These are phyloP conservation scores for Magnusiomyces tetraspermus DNA, from an alignment of 1,139 yeast species.

Conservation along the genomic window DNA sequence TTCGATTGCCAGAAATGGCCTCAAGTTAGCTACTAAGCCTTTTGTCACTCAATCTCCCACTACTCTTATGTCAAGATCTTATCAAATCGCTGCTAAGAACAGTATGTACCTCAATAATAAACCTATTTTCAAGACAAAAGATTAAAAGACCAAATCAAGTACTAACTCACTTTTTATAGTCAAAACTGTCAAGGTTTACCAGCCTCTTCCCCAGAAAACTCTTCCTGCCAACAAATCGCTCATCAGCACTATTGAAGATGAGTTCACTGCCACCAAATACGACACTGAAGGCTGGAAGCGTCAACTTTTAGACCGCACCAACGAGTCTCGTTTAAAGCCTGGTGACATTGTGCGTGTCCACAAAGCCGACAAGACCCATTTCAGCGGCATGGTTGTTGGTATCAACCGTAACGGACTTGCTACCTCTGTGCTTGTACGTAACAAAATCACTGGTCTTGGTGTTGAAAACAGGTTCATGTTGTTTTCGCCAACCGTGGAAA, in stretches of 20 bases:
- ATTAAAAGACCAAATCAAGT: no score
- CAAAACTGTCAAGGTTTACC: conserved; percentile 24
- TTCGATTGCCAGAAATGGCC: no score
- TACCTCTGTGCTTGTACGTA: conserved; percentile 65
- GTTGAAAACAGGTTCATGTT: conserved; percentile 74
- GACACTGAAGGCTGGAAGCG: conserved; percentile 72
- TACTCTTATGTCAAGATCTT: no score
- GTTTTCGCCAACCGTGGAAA: conserved; percentile 65
- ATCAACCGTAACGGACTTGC: conserved; percentile 63
- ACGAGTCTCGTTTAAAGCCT: conserved; percentile 48
- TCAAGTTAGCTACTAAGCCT: no score
- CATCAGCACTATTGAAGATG: conserved; percentile 38
- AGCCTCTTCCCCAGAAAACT: conserved; percentile 18
- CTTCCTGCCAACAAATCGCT: conserved; percentile 36
- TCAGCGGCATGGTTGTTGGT: conserved; percentile 69
- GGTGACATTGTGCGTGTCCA: conserved; percentile 78
- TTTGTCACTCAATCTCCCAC: no score
- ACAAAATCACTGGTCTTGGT: conserved; percentile 66
- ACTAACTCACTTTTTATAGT: no score
- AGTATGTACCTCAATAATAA: conserved; percentile 18
- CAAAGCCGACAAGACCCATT: conserved; percentile 58
- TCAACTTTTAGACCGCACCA: conserved; percentile 43
- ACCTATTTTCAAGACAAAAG: not conserved
- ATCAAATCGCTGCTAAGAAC: conserved; percentile 13
- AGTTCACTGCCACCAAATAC: conserved; percentile 43